These are phyloP conservation scores for Grigorovia transvaalensis DNA, from an alignment of 805 yeast species.

Conservation along the genomic window DNA sequence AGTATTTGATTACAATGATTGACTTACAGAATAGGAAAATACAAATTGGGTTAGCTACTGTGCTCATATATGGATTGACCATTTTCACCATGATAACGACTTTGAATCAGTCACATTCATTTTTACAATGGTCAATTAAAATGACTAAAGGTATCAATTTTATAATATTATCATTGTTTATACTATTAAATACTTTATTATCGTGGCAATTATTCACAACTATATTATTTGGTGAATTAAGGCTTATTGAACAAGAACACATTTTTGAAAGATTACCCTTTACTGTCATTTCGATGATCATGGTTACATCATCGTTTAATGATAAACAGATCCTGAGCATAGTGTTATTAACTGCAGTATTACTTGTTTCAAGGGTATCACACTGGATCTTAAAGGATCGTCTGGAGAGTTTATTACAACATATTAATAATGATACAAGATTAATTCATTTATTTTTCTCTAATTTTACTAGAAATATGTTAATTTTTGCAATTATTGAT, in stretches of 20 bases:
- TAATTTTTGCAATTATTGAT: conserved; percentile 41
- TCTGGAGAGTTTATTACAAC: conserved; percentile 39
- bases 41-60: background rate
- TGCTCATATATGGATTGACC: background rate
- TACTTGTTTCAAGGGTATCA: conserved; percentile 52
- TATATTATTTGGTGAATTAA: conserved; percentile 60
- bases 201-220: conserved; percentile 41
- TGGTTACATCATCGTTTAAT: conserved; percentile 45
- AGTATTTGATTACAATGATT: background rate
- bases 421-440: conserved; percentile 27
- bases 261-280: conserved; percentile 55
- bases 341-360: conserved; percentile 28
- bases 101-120: conserved; percentile 13
- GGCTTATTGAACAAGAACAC: conserved; percentile 69
- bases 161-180: conserved; percentile 35
- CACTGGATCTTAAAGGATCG: conserved; percentile 59
- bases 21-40: background rate
- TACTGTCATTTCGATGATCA: conserved; percentile 51
- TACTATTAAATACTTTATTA: conserved; percentile 29
- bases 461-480: conserved; percentile 27
- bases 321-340: conserved; percentile 39
- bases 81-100: background rate
- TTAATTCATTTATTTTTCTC: conserved; percentile 22
- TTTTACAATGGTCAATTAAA: conserved; percentile 37
- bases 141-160: conserved; percentile 41